phyloP scores from a whole-genome alignment of 2,329 filamentous ascomycete genomes.

The Sclerotinia sclerotiorum region DNA sequence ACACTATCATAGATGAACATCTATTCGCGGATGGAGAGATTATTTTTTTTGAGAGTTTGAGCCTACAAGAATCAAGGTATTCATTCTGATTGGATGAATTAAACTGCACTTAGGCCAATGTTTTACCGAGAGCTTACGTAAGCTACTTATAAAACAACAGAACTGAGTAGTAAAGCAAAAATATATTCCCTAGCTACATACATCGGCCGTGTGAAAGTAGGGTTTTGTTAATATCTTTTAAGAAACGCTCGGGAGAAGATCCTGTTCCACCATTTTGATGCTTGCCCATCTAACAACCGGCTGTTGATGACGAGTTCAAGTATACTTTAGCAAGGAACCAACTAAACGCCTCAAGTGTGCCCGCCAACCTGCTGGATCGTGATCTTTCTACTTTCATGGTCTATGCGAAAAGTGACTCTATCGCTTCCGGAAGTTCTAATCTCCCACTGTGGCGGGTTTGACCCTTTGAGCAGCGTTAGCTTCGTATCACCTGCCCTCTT shows the following conservation, averaged over 20 bases:
- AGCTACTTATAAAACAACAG: too few species aligned
- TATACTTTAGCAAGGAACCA: background rate
- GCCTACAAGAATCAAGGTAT: background rate
- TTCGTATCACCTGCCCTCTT: slow-evolving; percentile 2
- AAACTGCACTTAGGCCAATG: background rate
- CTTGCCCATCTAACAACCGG: too few species aligned
- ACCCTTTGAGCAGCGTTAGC: background rate
- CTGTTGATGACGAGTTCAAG: background rate
- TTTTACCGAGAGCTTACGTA: background rate
- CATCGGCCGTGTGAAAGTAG: too few species aligned
- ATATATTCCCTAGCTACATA: too few species aligned
- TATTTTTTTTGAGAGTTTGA: too few species aligned
- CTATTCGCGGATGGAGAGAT: too few species aligned
- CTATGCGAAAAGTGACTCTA: background rate
- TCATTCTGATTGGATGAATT: background rate
- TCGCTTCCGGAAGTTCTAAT: background rate
- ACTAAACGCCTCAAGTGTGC: background rate
- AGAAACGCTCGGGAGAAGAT: too few species aligned
- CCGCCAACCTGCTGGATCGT: background rate
- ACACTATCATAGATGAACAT: too few species aligned
- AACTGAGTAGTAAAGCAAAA: background rate
- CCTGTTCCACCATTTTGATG: too few species aligned
- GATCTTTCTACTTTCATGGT: background rate
- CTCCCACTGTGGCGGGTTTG: background rate
- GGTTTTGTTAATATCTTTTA: too few species aligned